Evolutionary conservation across 2,329 filamentous ascomycete species (phyloP).

Genomic region (Rutstroemia sp.): DNA sequence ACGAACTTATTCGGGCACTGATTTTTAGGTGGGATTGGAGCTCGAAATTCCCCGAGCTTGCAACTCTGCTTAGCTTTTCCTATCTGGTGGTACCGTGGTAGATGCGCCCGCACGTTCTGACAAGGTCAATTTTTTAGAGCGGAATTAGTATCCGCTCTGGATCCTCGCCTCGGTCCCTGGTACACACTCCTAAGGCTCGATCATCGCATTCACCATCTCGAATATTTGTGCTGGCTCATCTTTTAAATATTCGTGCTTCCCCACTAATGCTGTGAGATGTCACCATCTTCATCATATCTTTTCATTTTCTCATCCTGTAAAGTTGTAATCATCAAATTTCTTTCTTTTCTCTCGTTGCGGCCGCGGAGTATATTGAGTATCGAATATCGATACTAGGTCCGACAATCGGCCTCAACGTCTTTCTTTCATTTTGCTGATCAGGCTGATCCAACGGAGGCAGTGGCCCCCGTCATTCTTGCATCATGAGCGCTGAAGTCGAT

Average conservation of each 20-base stretch:
- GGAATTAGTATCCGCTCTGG: background rate
- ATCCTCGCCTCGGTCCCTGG: background rate
- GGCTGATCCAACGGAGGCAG: no score
- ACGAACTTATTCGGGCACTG: no score
- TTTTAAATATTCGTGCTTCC: background rate
- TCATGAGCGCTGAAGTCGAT: slow-evolving; percentile 14
- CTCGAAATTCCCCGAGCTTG: no score
- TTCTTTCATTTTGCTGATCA: background rate
- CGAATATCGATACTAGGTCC: no score
- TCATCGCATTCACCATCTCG: background rate
- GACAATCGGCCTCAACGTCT: no score
- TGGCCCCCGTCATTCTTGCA: background rate
- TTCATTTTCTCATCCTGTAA: background rate
- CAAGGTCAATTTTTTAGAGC: background rate
- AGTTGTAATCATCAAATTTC: no score
- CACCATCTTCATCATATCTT: background rate
- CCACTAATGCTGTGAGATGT: background rate
- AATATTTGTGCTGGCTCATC: background rate
- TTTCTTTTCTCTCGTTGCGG: no score
- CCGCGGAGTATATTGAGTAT: no score
- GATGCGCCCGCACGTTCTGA: no score
- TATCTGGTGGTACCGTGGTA: background rate
- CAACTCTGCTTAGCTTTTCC: background rate
- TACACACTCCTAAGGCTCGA: background rate
- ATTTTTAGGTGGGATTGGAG: no score